A percentile compares a stretch with the other conserved stretches of the same genome.
Evolutionary conservation across 2,329 filamentous ascomycete genomes (phyloP).

Genomic region (Aspergillus fijiensis): DNA sequence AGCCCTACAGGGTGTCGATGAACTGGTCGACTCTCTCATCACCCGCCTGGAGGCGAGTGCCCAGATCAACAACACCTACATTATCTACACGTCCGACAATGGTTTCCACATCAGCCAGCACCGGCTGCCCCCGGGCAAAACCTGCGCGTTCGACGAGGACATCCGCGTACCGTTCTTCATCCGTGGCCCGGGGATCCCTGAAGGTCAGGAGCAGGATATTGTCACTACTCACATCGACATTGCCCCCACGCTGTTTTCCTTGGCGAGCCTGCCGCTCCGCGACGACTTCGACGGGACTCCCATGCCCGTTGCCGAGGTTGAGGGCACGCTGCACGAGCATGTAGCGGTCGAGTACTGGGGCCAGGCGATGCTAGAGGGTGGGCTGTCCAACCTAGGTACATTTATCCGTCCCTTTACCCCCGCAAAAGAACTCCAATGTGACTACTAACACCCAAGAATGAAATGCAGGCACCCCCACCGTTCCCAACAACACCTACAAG

Average conservation of each 20-base stretch:
- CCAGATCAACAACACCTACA: slow-evolving; percentile 55
- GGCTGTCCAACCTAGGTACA: background rate
- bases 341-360: slow-evolving; percentile 62
- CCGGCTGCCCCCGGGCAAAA: slow-evolving; percentile 58
- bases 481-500: slow-evolving; percentile 18
- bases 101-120: slow-evolving; percentile 63
- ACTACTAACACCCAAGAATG: background rate
- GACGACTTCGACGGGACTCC: slow-evolving; percentile 58
- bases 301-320: slow-evolving; percentile 42
- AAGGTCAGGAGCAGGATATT: slow-evolving; percentile 42
- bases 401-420: too few relatives aligned
- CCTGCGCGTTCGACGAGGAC: slow-evolving; percentile 60
- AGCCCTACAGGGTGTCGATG: slow-evolving; percentile 55
- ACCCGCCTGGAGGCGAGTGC: slow-evolving; percentile 41
- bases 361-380: slow-evolving; percentile 15
- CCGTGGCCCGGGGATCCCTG: slow-evolving; percentile 56
- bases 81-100: slow-evolving; percentile 63
- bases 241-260: slow-evolving; percentile 58
- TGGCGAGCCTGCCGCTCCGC: slow-evolving; percentile 42
- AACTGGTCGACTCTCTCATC: slow-evolving; percentile 52
- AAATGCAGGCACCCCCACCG: background rate
- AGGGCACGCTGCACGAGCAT: slow-evolving; percentile 46
- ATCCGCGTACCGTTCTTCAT: slow-evolving; percentile 61
- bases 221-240: slow-evolving; percentile 65
- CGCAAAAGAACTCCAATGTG: too few relatives aligned